Evolutionary conservation across 495 filamentous ascomycete genomes (phyloP).

Genomic region (Collariella sp.): DNA sequence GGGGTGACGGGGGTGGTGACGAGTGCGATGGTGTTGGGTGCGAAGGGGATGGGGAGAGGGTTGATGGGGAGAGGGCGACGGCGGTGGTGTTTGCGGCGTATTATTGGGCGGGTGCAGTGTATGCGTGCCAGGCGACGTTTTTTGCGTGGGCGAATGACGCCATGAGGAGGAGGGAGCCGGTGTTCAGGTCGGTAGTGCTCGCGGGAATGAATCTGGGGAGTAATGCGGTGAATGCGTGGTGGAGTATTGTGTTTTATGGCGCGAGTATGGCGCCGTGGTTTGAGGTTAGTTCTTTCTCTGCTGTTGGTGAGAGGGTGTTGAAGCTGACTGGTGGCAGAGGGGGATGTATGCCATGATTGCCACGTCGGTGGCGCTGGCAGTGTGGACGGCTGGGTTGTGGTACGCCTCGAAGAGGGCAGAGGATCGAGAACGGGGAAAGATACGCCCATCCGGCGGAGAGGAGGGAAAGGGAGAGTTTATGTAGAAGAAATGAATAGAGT

Average conservation of each 20-base stretch:
- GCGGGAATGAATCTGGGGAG: slow-evolving; percentile 52
- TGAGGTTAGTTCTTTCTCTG: slow-evolving; percentile 28
- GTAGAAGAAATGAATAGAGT: no score
- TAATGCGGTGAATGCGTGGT: slow-evolving; percentile 53
- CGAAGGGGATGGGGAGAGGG: not conserved
- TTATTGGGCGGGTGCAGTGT: slow-evolving; percentile 48
- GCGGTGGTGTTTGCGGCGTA: slow-evolving; percentile 42
- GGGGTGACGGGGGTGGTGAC: slow-evolving; percentile 41
- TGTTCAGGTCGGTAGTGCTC: slow-evolving; percentile 41
- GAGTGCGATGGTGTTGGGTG: slow-evolving; percentile 40
- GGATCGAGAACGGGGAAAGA: not conserved
- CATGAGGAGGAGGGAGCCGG: slow-evolving; percentile 39
- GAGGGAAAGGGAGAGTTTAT: no score
- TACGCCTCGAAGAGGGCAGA: slow-evolving; percentile 10
- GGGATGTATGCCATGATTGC: slow-evolving; percentile 56
- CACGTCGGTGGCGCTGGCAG: slow-evolving; percentile 40
- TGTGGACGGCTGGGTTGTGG: slow-evolving; percentile 44
- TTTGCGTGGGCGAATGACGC: slow-evolving; percentile 57
- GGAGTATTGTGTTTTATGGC: slow-evolving; percentile 57
- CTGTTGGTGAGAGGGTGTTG: not conserved
- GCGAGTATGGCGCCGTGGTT: slow-evolving; percentile 52
- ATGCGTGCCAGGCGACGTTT: slow-evolving; percentile 52
- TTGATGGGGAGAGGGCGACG: not conserved
- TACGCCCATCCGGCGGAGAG: not conserved
- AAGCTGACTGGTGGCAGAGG: slow-evolving; percentile 22